Conservation (phyloP, 1,139 yeast species). For the Blastobotrys raffinosifermentans region DNA sequence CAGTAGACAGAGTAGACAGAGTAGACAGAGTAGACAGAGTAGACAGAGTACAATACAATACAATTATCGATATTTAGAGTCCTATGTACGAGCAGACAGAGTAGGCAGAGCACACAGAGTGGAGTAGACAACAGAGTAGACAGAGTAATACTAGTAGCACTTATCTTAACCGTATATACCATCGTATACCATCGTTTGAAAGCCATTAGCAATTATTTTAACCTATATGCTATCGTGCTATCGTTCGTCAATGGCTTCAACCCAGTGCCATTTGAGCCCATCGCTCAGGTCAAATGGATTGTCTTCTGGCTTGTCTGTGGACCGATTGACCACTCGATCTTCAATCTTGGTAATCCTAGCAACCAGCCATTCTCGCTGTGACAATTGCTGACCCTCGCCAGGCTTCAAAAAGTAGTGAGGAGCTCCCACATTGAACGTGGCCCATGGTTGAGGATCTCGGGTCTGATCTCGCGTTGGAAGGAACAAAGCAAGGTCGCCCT, state of each 20-base stretch:
- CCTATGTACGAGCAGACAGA: too few species aligned
- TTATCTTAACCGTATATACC: too few species aligned
- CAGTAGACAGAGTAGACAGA: too few species aligned
- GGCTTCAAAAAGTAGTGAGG: conserved; percentile 66
- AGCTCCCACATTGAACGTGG: conserved; percentile 76
- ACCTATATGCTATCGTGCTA: too few species aligned
- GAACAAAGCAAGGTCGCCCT: conserved; percentile 73
- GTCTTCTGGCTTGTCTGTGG: conserved; percentile 23
- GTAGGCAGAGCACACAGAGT: too few species aligned
- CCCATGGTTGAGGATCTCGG: conserved; percentile 60
- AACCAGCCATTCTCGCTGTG: conserved; percentile 61
- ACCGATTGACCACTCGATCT: conserved; percentile 35
- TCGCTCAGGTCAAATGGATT: conserved; percentile 49
- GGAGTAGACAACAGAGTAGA: too few species aligned
- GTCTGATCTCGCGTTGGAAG: conserved; percentile 62
- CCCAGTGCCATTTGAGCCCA: conserved; percentile 35
- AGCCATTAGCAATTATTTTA: too few species aligned
- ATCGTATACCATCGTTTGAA: too few species aligned
- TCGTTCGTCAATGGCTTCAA: conserved; percentile 27
- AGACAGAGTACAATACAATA: too few species aligned
- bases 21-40: too few species aligned
- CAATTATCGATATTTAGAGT: too few species aligned
- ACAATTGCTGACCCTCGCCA: conserved; percentile 30
- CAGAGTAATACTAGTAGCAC: too few species aligned
- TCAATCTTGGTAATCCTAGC: conserved; percentile 52